A percentile compares a stretch with the other conserved stretches of the same genome.
Evolutionary conservation across 2,329 filamentous ascomycete genomes (phyloP).

Genomic region (Trichoderma asperellum): DNA sequence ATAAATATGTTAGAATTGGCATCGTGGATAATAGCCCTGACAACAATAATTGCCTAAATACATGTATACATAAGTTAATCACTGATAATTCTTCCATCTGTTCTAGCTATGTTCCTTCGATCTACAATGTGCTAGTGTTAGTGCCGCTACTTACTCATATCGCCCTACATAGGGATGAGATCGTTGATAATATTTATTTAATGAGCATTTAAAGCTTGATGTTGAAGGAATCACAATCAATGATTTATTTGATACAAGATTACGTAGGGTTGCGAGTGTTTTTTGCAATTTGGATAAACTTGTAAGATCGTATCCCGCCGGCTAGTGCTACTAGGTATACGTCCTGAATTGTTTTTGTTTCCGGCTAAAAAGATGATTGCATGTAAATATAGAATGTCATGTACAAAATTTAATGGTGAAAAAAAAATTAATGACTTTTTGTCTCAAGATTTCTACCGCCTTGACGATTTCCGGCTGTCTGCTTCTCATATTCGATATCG

Average conservation of each 20-base stretch:
- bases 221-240: background rate
- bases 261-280: background rate
- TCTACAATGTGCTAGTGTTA: background rate
- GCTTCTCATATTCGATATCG: too few species aligned
- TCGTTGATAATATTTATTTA: background rate
- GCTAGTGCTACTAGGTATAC: background rate
- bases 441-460: too few species aligned
- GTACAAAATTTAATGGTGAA: background rate
- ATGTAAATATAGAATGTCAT: background rate
- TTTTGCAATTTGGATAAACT: constrained; percentile 5
- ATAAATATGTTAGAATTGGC: background rate
- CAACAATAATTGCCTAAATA: constrained; percentile 7
- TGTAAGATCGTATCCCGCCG: background rate
- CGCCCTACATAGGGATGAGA: background rate
- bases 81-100: background rate
- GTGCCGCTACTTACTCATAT: background rate
- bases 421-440: too few species aligned
- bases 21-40: background rate
- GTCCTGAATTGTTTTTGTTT: background rate
- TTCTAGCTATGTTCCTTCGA: background rate
- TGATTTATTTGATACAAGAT: background rate
- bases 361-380: constrained; percentile 2
- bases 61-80: background rate
- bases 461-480: background rate
- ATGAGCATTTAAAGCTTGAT: background rate